A percentile compares a stretch with the other conserved stretches of the same genome.
Conservation (phyloP, 169 alveolate species). For the Perkinsus marinus region DNA sequence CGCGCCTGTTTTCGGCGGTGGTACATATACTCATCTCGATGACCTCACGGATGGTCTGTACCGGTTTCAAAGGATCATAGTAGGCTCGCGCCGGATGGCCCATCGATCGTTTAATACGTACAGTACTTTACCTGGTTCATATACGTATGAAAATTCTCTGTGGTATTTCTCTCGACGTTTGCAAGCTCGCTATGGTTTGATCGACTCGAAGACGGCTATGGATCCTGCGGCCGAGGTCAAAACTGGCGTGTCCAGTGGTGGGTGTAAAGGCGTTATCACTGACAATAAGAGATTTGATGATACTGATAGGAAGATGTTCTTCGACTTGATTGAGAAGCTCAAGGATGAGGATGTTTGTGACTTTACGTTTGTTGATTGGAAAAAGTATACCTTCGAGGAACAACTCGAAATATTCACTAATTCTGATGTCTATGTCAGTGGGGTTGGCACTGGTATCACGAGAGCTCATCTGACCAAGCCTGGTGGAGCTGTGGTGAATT, state of each 20-base stretch:
- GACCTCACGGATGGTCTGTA: neutral
- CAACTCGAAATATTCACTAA: neutral
- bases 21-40: neutral
- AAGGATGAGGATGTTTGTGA: neutral
- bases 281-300: neutral
- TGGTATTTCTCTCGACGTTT: neutral
- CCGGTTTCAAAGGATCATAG: neutral
- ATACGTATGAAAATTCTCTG: neutral
- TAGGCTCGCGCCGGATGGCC: neutral
- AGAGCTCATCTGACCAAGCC: neutral
- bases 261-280: neutral
- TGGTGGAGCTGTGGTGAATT: neutral
- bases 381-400: neutral
- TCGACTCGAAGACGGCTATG: neutral
- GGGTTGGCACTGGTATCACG: neutral
- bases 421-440: neutral
- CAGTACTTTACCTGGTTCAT: neutral
- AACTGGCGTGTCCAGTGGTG: neutral
- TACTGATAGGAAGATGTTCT: neutral
- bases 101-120: neutral
- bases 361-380: neutral
- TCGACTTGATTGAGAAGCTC: neutral
- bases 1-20: neutral
- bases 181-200: neutral
- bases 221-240: neutral